Evolutionary conservation across 192 early-diverging fungal species (phyloP).

Genomic region (Coemansia sp.): DNA sequence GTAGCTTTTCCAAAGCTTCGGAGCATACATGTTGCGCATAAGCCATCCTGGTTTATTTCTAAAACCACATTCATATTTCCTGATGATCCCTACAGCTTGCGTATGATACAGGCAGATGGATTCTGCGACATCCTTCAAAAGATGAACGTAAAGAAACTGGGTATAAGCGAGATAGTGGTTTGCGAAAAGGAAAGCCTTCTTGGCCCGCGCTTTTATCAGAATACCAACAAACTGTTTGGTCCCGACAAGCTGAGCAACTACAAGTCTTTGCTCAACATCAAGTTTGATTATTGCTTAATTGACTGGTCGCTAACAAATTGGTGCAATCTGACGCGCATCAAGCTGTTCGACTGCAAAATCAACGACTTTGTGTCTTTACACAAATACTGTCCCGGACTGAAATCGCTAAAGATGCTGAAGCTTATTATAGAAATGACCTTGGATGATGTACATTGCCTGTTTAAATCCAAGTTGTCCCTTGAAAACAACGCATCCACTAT

Average conservation of each 20-base stretch:
- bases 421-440: background rate
- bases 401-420: background rate
- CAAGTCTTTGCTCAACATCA: background rate
- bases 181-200: too few species aligned
- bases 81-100: too few species aligned
- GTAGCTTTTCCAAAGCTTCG: background rate
- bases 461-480: background rate
- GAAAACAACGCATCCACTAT: background rate
- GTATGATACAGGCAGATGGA: too few species aligned
- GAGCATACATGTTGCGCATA: too few species aligned
- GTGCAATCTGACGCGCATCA: background rate
- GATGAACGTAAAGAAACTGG: too few species aligned
- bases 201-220: too few species aligned
- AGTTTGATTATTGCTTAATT: background rate
- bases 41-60: too few species aligned
- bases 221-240: too few species aligned
- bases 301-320: background rate
- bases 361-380: background rate
- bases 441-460: background rate
- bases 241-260: background rate
- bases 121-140: too few species aligned
- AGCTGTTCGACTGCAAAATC: background rate
- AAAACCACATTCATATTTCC: too few species aligned
- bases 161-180: too few species aligned
- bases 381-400: background rate